phyloP scores from a whole-genome alignment of 768 basidiomycete species.

The Boletus insuetus region DNA sequence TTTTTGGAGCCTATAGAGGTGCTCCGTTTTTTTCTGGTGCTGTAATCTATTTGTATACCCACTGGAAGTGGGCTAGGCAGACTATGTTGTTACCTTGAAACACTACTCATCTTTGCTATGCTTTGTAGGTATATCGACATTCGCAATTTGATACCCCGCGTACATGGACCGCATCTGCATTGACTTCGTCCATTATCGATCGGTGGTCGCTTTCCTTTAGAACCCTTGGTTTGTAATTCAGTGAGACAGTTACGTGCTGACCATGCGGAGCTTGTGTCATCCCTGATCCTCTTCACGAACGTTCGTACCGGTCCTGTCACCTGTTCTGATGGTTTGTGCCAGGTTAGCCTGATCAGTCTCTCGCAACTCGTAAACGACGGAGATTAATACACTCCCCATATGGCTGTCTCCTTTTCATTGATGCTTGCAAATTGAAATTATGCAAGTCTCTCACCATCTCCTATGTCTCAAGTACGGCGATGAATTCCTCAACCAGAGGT shows the following conservation, averaged over 20 bases:
- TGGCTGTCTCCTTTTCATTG: neutral
- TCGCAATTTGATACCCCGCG: too few species aligned
- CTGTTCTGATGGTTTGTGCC: neutral
- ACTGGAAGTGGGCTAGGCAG: neutral
- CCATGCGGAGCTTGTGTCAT: neutral
- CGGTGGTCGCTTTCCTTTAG: too few species aligned
- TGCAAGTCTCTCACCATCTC: neutral
- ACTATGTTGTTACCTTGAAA: too few species aligned
- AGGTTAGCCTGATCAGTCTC: neutral
- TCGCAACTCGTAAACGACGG: neutral
- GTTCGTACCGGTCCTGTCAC: neutral
- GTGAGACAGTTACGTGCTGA: neutral
- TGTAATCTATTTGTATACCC: constrained; percentile 1
- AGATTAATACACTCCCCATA: neutral
- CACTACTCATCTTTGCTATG: too few species aligned
- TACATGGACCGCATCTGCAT: too few species aligned
- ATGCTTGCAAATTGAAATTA: neutral
- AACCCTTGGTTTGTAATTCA: neutral
- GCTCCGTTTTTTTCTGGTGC: neutral
- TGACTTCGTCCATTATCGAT: too few species aligned
- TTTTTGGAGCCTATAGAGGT: neutral
- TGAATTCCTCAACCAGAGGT: neutral
- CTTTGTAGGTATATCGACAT: too few species aligned
- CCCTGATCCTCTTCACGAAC: neutral
- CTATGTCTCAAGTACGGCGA: neutral